Evolutionary conservation across 805 yeast species (phyloP), one percentile per base, ranked within the genome.

Genomic region (Jamesozyma lodderae): DNA sequence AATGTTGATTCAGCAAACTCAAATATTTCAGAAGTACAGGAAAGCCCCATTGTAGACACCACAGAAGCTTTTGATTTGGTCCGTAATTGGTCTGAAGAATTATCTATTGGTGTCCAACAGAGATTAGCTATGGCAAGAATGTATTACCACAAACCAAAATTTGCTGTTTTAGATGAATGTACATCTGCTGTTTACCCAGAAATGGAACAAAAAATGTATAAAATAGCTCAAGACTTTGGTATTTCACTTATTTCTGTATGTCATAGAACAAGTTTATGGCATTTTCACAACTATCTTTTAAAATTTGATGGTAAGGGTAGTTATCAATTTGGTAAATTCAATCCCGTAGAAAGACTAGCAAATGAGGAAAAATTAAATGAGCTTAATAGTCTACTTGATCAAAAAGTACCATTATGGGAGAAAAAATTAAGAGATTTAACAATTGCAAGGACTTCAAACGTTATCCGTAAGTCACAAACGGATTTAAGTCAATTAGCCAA

Each of bases 121-220:
- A 68, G 95, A 49, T 69, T 88, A 46, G 96, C 96, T 11, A 80
- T 90, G 82, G 95, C 94, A 2, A 72, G 96, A 52, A 69, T 88
- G 60, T 88, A 83, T 55, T 88, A 87, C 56, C 96, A 88, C 60
- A 72, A 73, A 51, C 97, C 97, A 2, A 81, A 77, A 59, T 88
- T 87, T 68, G 97, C 97, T 0, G 95, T 88, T 19, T 67, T 88
- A 46, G 97, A 88, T 63, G 97, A 88, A 65, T 88, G 96, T 60
- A 88, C 97, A 1, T 85, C 95, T 3, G 90, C 95, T 1, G 94
- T 88, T 2, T 79, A 96, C 0, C 84, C 92, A 9, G 83, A 81
- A 43, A 80, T 87, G 76, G 97, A 88, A 57, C 85, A 81, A 44
- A 77, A 79, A 50, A 87, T 90, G 84, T 88, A 88, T 53, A 62